Percentiles rank a stretch among this genome's conserved stretches.
These are phyloP conservation scores for Schwanniomyces polymorphus DNA, from an alignment of 805 yeast species.

Conservation along the genomic window DNA sequence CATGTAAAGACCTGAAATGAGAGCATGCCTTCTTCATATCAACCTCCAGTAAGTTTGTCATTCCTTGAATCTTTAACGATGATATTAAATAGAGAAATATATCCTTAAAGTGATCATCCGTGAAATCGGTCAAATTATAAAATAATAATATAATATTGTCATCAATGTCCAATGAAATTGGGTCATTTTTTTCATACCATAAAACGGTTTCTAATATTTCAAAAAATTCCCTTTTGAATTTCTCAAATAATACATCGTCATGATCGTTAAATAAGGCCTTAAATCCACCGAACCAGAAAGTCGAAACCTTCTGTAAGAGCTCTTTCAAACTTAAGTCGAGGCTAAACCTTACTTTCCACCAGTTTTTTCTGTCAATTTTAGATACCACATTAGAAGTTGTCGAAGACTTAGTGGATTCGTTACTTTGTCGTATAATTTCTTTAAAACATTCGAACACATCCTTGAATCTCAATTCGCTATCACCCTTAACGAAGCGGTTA, in stretches of 20 bases:
- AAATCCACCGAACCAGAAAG: slow-evolving; percentile 78
- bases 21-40: slow-evolving; percentile 56
- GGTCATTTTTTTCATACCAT: slow-evolving; percentile 10
- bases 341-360: slow-evolving; percentile 76
- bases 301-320: slow-evolving; percentile 60
- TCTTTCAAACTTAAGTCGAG: slow-evolving; percentile 57
- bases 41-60: slow-evolving; percentile 62
- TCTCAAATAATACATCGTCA: slow-evolving; percentile 14
- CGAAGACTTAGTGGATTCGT: slow-evolving; percentile 54
- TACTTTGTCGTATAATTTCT: slow-evolving; percentile 59
- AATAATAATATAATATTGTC: slow-evolving; percentile 19
- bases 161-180: slow-evolving; percentile 6
- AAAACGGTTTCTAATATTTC: slow-evolving; percentile 12
- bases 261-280: slow-evolving; percentile 53
- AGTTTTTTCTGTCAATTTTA: slow-evolving; percentile 57
- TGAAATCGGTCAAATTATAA: slow-evolving; percentile 12
- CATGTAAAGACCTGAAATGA: slow-evolving; percentile 50
- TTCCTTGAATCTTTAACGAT: slow-evolving; percentile 61
- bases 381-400: slow-evolving; percentile 54
- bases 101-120: slow-evolving; percentile 53
- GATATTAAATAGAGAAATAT: slow-evolving; percentile 63
- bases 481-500: slow-evolving; percentile 41
- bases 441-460: slow-evolving; percentile 36
- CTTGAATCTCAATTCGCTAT: slow-evolving; percentile 28
- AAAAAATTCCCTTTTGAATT: slow-evolving; percentile 18